phyloP scores from a whole-genome alignment of 208 protist genomes.

The Porcisia deanei region DNA sequence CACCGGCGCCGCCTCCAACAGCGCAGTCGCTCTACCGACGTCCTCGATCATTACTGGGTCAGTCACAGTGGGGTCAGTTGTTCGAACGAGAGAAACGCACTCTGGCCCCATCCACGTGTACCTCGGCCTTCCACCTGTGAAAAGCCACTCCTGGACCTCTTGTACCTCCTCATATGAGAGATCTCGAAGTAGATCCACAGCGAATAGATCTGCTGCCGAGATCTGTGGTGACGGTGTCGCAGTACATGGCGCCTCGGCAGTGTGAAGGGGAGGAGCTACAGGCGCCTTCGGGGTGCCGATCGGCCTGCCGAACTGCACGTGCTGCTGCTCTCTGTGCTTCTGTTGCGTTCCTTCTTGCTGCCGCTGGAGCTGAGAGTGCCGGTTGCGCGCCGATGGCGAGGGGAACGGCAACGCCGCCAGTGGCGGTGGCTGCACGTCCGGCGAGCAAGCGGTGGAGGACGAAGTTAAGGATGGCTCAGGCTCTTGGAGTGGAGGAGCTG shows the following conservation, averaged over 20 bases:
- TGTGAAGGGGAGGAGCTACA: neutral
- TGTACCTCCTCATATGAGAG: constrained; percentile 24
- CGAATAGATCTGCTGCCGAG: neutral
- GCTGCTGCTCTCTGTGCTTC: neutral
- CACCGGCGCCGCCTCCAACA: constrained; percentile 10
- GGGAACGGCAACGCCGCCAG: neutral
- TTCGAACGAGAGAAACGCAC: neutral
- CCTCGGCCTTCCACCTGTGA: neutral
- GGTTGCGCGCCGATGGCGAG: too few species aligned
- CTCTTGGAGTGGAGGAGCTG: neutral
- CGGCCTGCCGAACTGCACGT: constrained; percentile 17
- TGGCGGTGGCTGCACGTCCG: constrained; percentile 14
- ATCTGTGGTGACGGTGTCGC: neutral
- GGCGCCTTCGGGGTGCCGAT: neutral
- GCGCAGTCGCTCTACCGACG: neutral
- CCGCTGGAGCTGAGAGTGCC: neutral
- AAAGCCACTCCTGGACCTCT: constrained; percentile 5
- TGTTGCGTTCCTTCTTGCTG: neutral
- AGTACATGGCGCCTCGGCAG: neutral
- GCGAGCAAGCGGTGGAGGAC: constrained; percentile 6
- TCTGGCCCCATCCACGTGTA: neutral
- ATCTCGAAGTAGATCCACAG: constrained; percentile 19
- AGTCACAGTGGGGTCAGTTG: neutral
- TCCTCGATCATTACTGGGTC: neutral
- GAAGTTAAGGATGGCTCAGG: neutral